Base-by-base conservation (phyloP, 2,329 filamentous ascomycete species). In the Alternaria atra region DNA sequence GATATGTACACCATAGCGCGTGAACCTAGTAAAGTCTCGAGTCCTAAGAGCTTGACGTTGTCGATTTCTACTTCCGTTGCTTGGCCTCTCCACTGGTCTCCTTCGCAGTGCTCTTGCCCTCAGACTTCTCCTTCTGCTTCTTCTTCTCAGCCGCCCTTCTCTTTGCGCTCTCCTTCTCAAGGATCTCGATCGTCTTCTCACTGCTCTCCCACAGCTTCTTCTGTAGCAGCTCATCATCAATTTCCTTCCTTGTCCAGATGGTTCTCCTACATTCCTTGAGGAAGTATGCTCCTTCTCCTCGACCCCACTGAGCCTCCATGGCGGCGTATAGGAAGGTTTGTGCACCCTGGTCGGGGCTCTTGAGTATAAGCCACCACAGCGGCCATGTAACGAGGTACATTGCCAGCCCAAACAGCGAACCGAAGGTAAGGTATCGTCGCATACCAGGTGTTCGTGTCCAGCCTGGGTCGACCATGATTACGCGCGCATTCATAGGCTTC, bases 121-220 rank as follows among this genome's bases (percentile, higher is more conserved):
- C 63, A 29, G 70, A 67, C 37, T 80, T 78, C 51, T 79, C 77
- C 44, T 71, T 73, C 44, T 81, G 74, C 66, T 86, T 88, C 78
- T 86, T 88, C 78, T 90, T 91, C 66, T 83, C 82, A 57, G 83
- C 77, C 47, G 85, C 86, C 59, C 88, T 80, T 58, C 84, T 86
- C 51, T 87, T 80, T 8, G 93, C 93, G 25, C 90, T 87, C 74
- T 90, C 87, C 81, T 92, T 96, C 79, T 98, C 94, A 13, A 90
- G 86, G 69, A 86, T 86, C 77, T 96, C 90, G 57, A 98, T 90
- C 65, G 96, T 87, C 84, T 86, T 56, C 86, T 80, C 94, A 74
- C 91, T 97, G 60, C 91, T 89, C 74, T 96, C 88, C 94, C 94
- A 99, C 15, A 99, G 82, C 76, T 89, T 87, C 85, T 96, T 93